Evolutionary conservation across 2,329 filamentous ascomycete genomes (phyloP).

Genomic region (Zasmidium angulare): DNA sequence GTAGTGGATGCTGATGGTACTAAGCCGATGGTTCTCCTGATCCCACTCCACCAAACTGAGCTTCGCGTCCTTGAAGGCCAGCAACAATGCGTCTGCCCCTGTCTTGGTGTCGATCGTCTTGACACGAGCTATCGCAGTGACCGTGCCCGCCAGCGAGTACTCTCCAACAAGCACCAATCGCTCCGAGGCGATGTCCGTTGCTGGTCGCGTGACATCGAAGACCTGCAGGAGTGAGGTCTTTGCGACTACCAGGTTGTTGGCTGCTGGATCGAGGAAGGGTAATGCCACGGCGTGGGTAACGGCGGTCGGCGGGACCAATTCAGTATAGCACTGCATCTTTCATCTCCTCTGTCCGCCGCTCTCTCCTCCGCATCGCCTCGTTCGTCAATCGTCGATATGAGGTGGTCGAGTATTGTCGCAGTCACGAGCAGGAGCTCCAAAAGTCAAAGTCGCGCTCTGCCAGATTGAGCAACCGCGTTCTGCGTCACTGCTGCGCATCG

Average conservation of each 20-base stretch:
- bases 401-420: not conserved
- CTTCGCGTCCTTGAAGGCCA: conserved; percentile 88
- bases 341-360: not conserved
- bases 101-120: conserved; percentile 71
- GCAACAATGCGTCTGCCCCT: conserved; percentile 77
- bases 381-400: not conserved
- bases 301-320: conserved; percentile 89
- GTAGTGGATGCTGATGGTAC: conserved; percentile 93
- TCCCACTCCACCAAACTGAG: conserved; percentile 95
- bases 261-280: conserved; percentile 71
- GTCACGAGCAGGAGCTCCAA: not conserved
- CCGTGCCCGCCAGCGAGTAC: conserved; percentile 77
- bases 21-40: conserved; percentile 71
- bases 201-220: conserved; percentile 56
- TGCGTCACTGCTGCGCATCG: too few species aligned
- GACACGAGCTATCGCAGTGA: conserved; percentile 79
- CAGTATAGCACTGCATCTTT: conserved; percentile 93
- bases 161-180: conserved; percentile 85
- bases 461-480: not conserved
- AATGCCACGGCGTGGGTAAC: conserved; percentile 84
- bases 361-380: not conserved
- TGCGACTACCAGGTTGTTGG: conserved; percentile 84
- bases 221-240: conserved; percentile 92
- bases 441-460: not conserved
- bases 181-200: conserved; percentile 9